Evolutionary conservation across 208 protist species (phyloP), one percentile per base, ranked within the genome.

Genomic region (Giardia muris): DNA sequence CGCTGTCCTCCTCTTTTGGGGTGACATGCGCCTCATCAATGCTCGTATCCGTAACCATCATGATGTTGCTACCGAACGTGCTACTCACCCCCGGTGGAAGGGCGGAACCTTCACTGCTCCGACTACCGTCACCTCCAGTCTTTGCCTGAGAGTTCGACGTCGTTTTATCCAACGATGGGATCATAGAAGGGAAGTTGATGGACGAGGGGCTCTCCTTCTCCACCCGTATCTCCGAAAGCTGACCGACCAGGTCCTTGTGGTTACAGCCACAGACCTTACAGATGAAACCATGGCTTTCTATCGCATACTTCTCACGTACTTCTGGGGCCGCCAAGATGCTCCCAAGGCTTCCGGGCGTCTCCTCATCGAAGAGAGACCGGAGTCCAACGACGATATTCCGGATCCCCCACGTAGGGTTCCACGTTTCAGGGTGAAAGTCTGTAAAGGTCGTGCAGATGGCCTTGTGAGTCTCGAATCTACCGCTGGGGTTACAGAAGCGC

Each of bases 371-470:
- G 42, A 90, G n/a, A 47, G 87, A 90, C 2, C 87, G n/a, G 2
- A 90, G 87, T 67, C 87, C 87, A 1, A 90, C 1, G 1, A 90
- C n/a, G 42, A 90, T 47, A 2, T 90, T 3, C 2, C 87, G 1
- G 42, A 90, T 90, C 2, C 43, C 43, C 87, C 87, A 90, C 0
- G 87, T 90, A 4, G 87, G 43, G 48, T 4, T 4, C 87, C 87
- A 90, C 2, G 44, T 67, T 47, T 90, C 87, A 4, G n/a, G 1
- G 87, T 90, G 87, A 47, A 47, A 90, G 2, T 43, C 0, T 43
- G 87, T 90, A 47, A 90, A 90, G 1, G 0, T 90, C 0, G 87
- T 90, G 87, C 87, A 90, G 45, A 90, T 90, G n/a, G 46, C 43
- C 87, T 47, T 90, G 19, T 47, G 46, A 67, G 44, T 2, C n/a